phyloP scores from a whole-genome alignment of 805 yeast genomes.

The Saturnispora galanensis region DNA sequence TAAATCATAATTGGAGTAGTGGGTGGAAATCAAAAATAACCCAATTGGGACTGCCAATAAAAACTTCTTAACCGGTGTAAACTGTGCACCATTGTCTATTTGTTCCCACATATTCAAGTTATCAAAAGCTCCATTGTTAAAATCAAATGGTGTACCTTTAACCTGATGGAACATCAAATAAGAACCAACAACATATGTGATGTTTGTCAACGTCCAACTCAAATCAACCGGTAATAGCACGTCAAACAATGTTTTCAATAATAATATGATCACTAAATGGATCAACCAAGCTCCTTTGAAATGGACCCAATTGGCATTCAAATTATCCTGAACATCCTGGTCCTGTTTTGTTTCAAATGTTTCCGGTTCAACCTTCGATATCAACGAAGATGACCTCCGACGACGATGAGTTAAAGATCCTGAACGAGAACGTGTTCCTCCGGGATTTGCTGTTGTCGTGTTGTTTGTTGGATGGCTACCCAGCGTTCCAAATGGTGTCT shows the following conservation, averaged over 20 bases:
- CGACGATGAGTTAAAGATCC: conserved; percentile 26
- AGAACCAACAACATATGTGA: conserved; percentile 82
- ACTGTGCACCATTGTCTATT: conserved; percentile 80
- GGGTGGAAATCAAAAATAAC: conserved; percentile 78
- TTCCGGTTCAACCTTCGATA: conserved; percentile 91
- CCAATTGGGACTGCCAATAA: conserved; percentile 87
- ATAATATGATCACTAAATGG: conserved; percentile 71
- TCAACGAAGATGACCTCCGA: conserved; percentile 78
- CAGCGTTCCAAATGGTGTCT: too few species aligned
- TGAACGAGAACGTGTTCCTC: conserved; percentile 12
- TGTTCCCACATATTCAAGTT: conserved; percentile 98
- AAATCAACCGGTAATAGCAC: conserved; percentile 70
- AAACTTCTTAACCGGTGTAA: conserved; percentile 93
- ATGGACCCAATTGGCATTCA: conserved; percentile 95
- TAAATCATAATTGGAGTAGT: conserved; percentile 78
- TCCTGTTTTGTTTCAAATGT: conserved; percentile 86
- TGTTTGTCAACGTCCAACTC: conserved; percentile 90
- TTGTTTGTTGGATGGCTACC: neutral
- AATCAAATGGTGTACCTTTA: conserved; percentile 95
- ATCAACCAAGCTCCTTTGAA: conserved; percentile 94
- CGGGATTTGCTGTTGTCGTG: too few species aligned
- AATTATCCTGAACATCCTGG: conserved; percentile 78
- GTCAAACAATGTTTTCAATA: conserved; percentile 69
- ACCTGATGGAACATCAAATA: conserved; percentile 95
- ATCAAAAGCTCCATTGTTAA: conserved; percentile 93